These are phyloP conservation scores for Hericium coralloides DNA, from an alignment of 768 basidiomycete genomes.

Conservation along the genomic window DNA sequence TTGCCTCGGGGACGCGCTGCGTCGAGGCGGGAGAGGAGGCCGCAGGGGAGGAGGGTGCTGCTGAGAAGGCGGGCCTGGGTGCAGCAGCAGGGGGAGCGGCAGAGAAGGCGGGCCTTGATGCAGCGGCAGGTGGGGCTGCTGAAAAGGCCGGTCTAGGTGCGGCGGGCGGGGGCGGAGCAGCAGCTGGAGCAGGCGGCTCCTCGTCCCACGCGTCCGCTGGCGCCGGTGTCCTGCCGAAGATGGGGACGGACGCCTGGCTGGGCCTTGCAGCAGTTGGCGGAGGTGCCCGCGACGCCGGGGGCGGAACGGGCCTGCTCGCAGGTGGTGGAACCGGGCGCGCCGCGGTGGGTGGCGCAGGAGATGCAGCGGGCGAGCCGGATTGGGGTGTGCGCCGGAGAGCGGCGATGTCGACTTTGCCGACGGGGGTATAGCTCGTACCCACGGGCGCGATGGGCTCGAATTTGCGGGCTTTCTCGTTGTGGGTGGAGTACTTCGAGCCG, in stretches of 20 bases:
- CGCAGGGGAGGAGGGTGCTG: slow-evolving; percentile 14
- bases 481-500: slow-evolving; percentile 83
- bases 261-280: slow-evolving; percentile 20
- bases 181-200: slow-evolving; percentile 30
- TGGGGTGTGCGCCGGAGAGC: slow-evolving; percentile 31
- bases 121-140: slow-evolving; percentile 12
- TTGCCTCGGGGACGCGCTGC: slow-evolving; percentile 35
- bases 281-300: slow-evolving; percentile 37
- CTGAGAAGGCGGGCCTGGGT: slow-evolving; percentile 9
- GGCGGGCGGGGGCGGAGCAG: slow-evolving; percentile 22
- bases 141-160: slow-evolving; percentile 16
- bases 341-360: slow-evolving; percentile 25
- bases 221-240: slow-evolving; percentile 21
- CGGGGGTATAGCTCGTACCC: slow-evolving; percentile 66
- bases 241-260: slow-evolving; percentile 22
- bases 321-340: slow-evolving; percentile 10
- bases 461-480: slow-evolving; percentile 66
- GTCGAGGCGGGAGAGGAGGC: neutral
- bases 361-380: slow-evolving; percentile 23
- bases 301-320: slow-evolving; percentile 23
- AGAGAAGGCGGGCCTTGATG: slow-evolving; percentile 10
- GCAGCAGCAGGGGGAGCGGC: slow-evolving; percentile 26
- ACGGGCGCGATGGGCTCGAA: slow-evolving; percentile 77
- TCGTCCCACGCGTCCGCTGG: slow-evolving; percentile 56
- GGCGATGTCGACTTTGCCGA: slow-evolving; percentile 65